These are phyloP conservation scores for Linum trigynum DNA, from an alignment of 345 rosid genomes.

Conservation along the genomic window DNA sequence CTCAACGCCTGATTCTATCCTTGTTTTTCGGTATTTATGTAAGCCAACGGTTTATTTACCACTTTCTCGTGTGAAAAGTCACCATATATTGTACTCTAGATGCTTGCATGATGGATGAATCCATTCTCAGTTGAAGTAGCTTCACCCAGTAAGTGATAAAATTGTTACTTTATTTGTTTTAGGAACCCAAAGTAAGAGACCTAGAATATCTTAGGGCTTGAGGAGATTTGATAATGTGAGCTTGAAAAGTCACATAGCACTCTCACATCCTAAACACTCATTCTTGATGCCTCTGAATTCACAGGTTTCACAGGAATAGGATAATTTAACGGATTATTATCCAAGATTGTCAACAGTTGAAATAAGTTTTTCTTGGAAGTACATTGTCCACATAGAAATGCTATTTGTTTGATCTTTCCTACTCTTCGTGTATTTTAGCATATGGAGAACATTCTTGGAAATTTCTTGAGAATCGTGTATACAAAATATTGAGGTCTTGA, in stretches of 20 bases:
- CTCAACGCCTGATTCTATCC: conserved; percentile 52
- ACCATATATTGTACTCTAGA: too few relatives aligned
- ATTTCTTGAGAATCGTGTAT: not conserved
- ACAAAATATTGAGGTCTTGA: too few relatives aligned
- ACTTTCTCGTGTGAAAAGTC: not conserved
- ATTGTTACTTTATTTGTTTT: too few relatives aligned
- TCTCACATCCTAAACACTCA: too few relatives aligned
- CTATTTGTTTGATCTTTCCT: not conserved
- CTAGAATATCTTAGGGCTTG: not conserved
- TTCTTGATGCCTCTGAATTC: too few relatives aligned
- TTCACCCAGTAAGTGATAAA: too few relatives aligned
- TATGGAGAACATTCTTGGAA: not conserved
- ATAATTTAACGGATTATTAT: not conserved
- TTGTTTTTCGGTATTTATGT: conserved; percentile 50
- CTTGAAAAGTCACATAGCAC: not conserved
- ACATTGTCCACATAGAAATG: not conserved
- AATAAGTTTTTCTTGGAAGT: not conserved
- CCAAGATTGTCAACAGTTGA: not conserved
- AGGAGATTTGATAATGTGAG: not conserved
- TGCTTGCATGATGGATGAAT: not conserved
- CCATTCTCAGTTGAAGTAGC: too few relatives aligned
- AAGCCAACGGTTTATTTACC: conserved; percentile 25
- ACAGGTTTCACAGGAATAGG: too few relatives aligned
- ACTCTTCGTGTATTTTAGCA: too few relatives aligned
- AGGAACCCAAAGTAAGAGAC: too few relatives aligned